A percentile compares a stretch with the other conserved stretches of the same genome.
These are phyloP conservation scores for Elaphomyces granulatus DNA, from an alignment of 495 filamentous ascomycete species.

Conservation along the genomic window DNA sequence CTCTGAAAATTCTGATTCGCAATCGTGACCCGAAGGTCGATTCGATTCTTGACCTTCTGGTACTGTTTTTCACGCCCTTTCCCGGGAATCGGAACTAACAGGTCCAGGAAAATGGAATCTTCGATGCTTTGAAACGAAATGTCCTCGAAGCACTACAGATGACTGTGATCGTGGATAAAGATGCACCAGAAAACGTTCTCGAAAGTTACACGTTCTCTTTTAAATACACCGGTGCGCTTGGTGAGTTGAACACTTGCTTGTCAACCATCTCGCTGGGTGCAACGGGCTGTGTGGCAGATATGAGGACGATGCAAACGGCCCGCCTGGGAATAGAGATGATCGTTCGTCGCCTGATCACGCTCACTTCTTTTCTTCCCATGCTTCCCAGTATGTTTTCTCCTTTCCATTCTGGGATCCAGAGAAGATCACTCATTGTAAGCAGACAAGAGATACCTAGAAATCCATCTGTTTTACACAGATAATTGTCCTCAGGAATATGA, in stretches of 20 bases:
- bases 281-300: constrained; percentile 18
- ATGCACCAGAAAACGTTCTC: constrained; percentile 23
- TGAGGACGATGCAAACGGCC: constrained; percentile 22
- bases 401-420: not conserved
- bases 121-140: constrained; percentile 26
- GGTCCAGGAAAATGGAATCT: constrained; percentile 31
- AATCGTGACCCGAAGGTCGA: constrained; percentile 24
- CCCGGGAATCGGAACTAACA: constrained; percentile 2
- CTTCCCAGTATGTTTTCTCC: constrained; percentile 25
- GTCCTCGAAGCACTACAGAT: constrained; percentile 31
- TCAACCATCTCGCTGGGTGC: constrained; percentile 23
- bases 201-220: constrained; percentile 40
- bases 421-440: constrained; percentile 1
- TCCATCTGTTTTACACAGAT: constrained; percentile 35
- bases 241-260: constrained; percentile 12
- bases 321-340: constrained; percentile 24
- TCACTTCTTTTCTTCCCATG: constrained; percentile 24
- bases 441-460: constrained; percentile 27
- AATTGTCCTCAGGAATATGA: constrained; percentile 25
- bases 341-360: constrained; percentile 21
- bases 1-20: constrained; percentile 22
- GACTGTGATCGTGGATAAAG: constrained; percentile 27
- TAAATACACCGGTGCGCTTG: constrained; percentile 19
- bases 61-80: constrained; percentile 9
- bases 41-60: constrained; percentile 29